Percentiles rank a stretch among this genome's conserved stretches.
Conservation (phyloP, 768 basidiomycete genomes). For the Amanita exitialis region DNA sequence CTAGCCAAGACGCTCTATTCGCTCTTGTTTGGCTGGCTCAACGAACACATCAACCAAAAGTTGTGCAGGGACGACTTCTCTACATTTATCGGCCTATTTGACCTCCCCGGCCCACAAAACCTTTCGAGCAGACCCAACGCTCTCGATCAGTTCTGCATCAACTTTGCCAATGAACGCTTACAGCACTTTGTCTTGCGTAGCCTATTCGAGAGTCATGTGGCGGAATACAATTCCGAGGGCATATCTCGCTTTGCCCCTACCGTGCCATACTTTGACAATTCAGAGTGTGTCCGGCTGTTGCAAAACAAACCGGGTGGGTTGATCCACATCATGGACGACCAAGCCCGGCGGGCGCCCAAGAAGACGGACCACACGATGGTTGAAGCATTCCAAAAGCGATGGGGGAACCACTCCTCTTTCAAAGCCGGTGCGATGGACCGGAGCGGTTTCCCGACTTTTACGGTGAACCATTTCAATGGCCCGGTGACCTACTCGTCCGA, state of each 20-base stretch:
- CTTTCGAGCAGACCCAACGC: conserved; percentile 82
- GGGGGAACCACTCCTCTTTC: conserved; percentile 91
- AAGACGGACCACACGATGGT: conserved; percentile 94
- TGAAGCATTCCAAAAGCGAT: conserved; percentile 88
- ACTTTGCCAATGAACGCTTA: conserved; percentile 90
- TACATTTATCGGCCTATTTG: conserved; percentile 88
- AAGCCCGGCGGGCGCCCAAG: conserved; percentile 75
- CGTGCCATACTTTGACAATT: conserved; percentile 81
- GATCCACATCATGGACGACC: conserved; percentile 97
- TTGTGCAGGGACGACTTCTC: conserved; percentile 90
- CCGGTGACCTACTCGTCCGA: conserved; percentile 89
- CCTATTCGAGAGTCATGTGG: conserved; percentile 72
- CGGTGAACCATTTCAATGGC: conserved; percentile 85
- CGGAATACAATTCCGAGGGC: conserved; percentile 79
- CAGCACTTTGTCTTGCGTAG: conserved; percentile 75
- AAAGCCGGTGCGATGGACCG: conserved; percentile 70
- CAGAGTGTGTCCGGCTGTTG: conserved; percentile 80
- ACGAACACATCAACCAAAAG: conserved; percentile 92
- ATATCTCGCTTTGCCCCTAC: conserved; percentile 60
- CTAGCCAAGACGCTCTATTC: conserved; percentile 91
- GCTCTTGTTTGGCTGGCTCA: conserved; percentile 91
- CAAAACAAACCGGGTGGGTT: conserved; percentile 85
- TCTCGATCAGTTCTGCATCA: conserved; percentile 93
- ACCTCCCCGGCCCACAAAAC: conserved; percentile 91
- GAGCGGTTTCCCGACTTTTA: conserved; percentile 78